These are phyloP conservation scores for Barnettozyma pratensis DNA, from an alignment of 805 yeast species.

Conservation along the genomic window DNA sequence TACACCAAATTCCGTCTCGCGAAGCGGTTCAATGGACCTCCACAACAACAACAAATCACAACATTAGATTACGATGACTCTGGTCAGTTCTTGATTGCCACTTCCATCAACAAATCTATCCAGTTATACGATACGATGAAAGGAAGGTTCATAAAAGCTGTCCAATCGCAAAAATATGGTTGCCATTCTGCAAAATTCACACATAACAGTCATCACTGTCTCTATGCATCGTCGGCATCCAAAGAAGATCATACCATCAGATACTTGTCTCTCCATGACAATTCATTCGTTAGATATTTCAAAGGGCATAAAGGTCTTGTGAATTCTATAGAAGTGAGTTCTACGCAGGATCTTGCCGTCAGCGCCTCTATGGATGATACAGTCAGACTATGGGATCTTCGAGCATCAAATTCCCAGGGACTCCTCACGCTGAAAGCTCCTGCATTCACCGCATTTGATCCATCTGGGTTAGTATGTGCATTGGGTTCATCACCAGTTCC, in stretches of 20 bases:
- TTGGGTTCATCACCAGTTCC: constrained; percentile 41
- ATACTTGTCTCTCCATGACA: constrained; percentile 69
- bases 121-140: constrained; percentile 72
- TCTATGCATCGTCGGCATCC: constrained; percentile 73
- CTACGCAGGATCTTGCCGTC: constrained; percentile 57
- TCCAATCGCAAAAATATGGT: constrained; percentile 87
- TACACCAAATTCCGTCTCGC: constrained; percentile 30
- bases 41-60: constrained; percentile 38
- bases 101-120: constrained; percentile 78
- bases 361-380: constrained; percentile 74
- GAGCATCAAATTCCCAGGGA: constrained; percentile 64
- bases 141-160: constrained; percentile 64
- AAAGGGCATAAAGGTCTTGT: constrained; percentile 82
- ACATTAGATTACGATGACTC: constrained; percentile 79
- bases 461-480: constrained; percentile 60
- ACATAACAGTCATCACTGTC: constrained; percentile 62
- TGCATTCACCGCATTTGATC: constrained; percentile 61
- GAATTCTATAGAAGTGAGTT: constrained; percentile 65
- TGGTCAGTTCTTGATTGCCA: constrained; percentile 70
- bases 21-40: constrained; percentile 38
- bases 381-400: constrained; percentile 82
- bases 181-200: constrained; percentile 83
- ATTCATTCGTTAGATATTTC: constrained; percentile 79
- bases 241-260: constrained; percentile 71
- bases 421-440: neutral